phyloP scores from a whole-genome alignment of 129 eudicot species.

The Artemisia annua region DNA sequence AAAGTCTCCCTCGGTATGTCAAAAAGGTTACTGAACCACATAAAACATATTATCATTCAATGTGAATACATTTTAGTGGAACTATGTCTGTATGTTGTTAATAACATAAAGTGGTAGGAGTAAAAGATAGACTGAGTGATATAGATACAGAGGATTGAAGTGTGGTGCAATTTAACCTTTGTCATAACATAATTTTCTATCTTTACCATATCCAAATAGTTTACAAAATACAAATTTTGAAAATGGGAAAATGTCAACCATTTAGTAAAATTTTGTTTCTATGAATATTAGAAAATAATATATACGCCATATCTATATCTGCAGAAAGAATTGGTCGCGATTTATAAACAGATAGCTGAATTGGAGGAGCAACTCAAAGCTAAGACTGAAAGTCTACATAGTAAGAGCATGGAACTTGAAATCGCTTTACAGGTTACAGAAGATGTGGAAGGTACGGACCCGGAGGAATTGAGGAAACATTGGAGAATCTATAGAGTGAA shows the following conservation, averaged over 20 bases:
- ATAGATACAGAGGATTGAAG: too few relatives aligned
- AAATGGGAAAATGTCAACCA: too few relatives aligned
- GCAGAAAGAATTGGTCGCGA: background rate
- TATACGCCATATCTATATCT: background rate
- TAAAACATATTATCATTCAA: background rate
- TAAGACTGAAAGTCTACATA: conserved; percentile 1
- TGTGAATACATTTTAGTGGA: too few relatives aligned
- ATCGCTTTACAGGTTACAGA: conserved; percentile 11
- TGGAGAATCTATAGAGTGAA: background rate
- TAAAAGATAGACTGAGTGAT: too few relatives aligned
- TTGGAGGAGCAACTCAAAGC: conserved; percentile 12
- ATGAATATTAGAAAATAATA: background rate
- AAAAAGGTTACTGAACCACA: background rate
- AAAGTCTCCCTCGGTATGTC: background rate
- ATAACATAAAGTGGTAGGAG: too few relatives aligned
- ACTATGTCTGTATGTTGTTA: too few relatives aligned
- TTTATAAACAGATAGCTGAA: background rate
- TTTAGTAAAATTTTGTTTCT: background rate
- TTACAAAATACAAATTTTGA: too few relatives aligned
- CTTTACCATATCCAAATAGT: too few relatives aligned
- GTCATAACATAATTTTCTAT: too few relatives aligned
- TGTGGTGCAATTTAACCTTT: too few relatives aligned
- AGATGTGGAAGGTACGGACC: background rate
- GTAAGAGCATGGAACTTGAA: conserved; percentile 1
- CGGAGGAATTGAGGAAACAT: background rate